Conservation (phyloP, 371 early-diverging fungal genomes). For the Syncephalis fuscata region DNA sequence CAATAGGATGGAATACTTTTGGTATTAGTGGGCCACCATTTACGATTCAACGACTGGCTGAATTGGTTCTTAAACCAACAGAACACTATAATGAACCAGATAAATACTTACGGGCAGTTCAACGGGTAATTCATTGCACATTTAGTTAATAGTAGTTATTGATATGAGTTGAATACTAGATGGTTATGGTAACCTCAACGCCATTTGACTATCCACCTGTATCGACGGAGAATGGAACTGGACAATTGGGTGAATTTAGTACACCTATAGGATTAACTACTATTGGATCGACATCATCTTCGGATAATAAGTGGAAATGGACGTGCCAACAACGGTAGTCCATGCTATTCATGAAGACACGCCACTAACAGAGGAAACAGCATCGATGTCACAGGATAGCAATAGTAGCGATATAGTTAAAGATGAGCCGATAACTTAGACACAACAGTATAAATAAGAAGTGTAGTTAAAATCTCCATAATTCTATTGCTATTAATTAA, state of each 20-base stretch:
- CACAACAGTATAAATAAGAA: no score
- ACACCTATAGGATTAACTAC: neutral
- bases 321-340: neutral
- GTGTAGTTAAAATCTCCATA: no score
- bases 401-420: no score
- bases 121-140: slow-evolving; percentile 7
- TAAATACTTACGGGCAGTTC: slow-evolving; percentile 15
- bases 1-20: no score
- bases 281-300: neutral
- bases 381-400: no score
- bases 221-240: neutral
- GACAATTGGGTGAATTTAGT: no score
- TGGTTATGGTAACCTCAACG: neutral
- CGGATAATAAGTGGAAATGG: neutral
- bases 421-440: no score
- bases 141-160: neutral
- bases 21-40: slow-evolving; percentile 10
- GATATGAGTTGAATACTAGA: neutral
- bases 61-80: slow-evolving; percentile 8
- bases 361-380: neutral
- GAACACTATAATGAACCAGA: slow-evolving; percentile 8
- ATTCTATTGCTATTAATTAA: no score
- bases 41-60: slow-evolving; percentile 15
- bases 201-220: neutral
- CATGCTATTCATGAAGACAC: neutral